Evolutionary conservation across 2,329 filamentous ascomycete species (phyloP).

Genomic region (Exserohilum turcica): DNA sequence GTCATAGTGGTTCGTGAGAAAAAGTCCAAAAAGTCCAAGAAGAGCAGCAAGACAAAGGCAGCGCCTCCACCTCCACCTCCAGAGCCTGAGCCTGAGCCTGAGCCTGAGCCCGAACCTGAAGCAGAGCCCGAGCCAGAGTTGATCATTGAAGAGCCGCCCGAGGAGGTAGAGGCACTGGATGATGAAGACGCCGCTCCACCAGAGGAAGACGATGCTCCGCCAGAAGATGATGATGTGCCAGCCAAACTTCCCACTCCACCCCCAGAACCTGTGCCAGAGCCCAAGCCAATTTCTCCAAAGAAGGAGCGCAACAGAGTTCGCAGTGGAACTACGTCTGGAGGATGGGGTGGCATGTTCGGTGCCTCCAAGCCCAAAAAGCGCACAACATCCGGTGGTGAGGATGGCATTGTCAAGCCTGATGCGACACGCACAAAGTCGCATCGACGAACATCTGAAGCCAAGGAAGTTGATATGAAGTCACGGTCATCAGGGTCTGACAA

Average conservation of each 20-base stretch:
- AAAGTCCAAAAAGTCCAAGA: constrained; percentile 33
- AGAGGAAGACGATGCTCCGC: constrained; percentile 30
- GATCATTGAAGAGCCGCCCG: constrained; percentile 24
- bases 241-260: constrained; percentile 55
- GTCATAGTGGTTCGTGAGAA: constrained; percentile 27
- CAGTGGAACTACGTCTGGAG: constrained; percentile 62
- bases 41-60: constrained; percentile 36
- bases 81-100: constrained; percentile 7
- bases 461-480: constrained; percentile 67
- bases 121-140: constrained; percentile 27
- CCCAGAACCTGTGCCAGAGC: constrained; percentile 48
- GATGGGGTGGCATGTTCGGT: constrained; percentile 75
- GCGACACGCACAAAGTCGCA: constrained; percentile 62
- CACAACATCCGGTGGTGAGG: constrained; percentile 36
- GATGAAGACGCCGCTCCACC: constrained; percentile 31
- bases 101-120: constrained; percentile 26
- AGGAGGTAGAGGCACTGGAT: constrained; percentile 25
- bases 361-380: constrained; percentile 49
- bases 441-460: constrained; percentile 50
- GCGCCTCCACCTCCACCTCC: constrained; percentile 34
- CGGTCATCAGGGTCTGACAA: constrained; percentile 78
- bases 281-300: constrained; percentile 58
- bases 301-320: constrained; percentile 81
- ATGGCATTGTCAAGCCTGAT: constrained; percentile 48
- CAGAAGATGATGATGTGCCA: constrained; percentile 37